Conservation (phyloP, 345 rosid species). For the Nephelium lappaceum region DNA sequence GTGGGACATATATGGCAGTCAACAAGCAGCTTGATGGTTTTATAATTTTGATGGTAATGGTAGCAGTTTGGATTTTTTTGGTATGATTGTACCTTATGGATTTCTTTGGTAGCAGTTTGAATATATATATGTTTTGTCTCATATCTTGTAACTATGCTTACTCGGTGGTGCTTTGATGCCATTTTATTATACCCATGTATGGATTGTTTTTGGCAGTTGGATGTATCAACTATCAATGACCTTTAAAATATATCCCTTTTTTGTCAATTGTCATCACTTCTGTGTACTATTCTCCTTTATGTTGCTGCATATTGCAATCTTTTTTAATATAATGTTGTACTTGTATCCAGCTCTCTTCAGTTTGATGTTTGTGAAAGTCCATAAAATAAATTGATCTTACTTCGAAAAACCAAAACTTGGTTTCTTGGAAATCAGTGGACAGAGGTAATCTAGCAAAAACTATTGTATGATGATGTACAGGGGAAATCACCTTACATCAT, state of each 20-base stretch:
- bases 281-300: not conserved
- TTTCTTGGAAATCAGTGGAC: not conserved
- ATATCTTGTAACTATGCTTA: too few species aligned
- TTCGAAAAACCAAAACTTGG: not conserved
- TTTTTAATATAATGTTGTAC: not conserved
- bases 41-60: not conserved
- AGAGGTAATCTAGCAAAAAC: conserved; percentile 9
- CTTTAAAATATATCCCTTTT: too few species aligned
- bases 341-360: not conserved
- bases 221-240: too few species aligned
- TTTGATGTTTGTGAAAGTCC: not conserved
- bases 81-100: too few species aligned
- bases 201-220: too few species aligned
- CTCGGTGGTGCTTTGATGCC: too few species aligned
- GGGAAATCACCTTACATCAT: too few species aligned
- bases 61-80: too few species aligned
- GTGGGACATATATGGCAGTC: not conserved
- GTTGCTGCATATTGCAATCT: not conserved
- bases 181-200: too few species aligned
- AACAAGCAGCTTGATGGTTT: not conserved
- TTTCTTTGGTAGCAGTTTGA: too few species aligned
- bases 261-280: not conserved
- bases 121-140: too few species aligned
- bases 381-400: not conserved
- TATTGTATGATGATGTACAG: not conserved